phyloP scores from a whole-genome alignment of 768 basidiomycete genomes.

The Suillus paluster region DNA sequence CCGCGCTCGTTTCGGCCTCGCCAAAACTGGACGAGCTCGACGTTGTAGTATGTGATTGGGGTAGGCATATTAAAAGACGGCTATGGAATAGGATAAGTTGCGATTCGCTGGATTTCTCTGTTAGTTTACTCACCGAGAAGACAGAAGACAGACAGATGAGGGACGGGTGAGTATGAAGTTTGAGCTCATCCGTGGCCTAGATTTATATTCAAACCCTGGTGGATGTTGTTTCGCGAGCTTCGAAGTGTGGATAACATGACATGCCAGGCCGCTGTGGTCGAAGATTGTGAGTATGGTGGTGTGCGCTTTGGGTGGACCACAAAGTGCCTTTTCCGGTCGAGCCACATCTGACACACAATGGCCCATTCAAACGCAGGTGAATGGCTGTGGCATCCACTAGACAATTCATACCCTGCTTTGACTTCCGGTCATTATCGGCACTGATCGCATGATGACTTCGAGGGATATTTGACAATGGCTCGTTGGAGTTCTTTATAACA shows the following conservation, averaged over 20 bases:
- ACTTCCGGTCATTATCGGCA: neutral
- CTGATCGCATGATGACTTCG: neutral
- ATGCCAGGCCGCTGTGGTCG: neutral
- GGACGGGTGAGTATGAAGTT: neutral
- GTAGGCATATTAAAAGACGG: constrained; percentile 13
- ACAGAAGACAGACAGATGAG: neutral
- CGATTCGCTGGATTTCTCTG: neutral
- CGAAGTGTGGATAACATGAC: neutral
- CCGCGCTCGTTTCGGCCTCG: constrained; percentile 22
- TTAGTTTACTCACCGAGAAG: neutral
- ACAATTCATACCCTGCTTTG: neutral
- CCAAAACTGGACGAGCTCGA: constrained; percentile 37
- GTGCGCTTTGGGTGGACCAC: neutral
- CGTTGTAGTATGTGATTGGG: constrained; percentile 21
- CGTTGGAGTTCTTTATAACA: no score
- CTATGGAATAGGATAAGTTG: neutral
- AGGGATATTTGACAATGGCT: no score
- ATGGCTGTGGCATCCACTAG: neutral
- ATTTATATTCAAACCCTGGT: neutral
- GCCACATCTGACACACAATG: neutral
- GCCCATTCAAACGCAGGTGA: neutral
- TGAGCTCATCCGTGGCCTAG: neutral
- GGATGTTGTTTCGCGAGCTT: neutral
- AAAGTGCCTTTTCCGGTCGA: neutral
- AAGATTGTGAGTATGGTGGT: neutral